These are phyloP conservation scores for Triticum dicoccoides DNA, from an alignment of 176 grass and related monocot genomes.

Conservation along the genomic window DNA sequence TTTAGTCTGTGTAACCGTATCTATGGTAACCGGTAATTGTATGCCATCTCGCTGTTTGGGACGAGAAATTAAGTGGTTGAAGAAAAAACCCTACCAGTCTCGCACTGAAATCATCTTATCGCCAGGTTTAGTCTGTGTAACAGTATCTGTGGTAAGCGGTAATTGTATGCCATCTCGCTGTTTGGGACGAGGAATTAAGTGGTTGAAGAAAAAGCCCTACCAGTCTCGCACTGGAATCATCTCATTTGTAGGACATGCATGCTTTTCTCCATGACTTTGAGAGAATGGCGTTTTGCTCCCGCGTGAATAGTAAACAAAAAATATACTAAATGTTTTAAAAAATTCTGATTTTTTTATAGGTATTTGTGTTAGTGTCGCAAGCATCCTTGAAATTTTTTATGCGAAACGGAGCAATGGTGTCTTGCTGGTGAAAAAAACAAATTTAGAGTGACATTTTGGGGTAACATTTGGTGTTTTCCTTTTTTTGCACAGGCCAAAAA, in stretches of 20 bases:
- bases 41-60: slow-evolving; percentile 26
- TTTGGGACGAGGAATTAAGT: slow-evolving; percentile 35
- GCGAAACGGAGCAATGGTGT: too few relatives aligned
- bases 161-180: slow-evolving; percentile 19
- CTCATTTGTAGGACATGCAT: background rate
- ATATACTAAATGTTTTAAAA: too few relatives aligned
- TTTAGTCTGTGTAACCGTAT: slow-evolving; percentile 23
- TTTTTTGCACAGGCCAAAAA: too few relatives aligned
- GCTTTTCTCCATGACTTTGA: background rate
- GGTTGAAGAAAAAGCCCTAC: background rate
- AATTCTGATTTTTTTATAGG: too few relatives aligned
- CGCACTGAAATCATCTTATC: slow-evolving; percentile 9
- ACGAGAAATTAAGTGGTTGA: slow-evolving; percentile 23
- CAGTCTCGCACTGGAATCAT: background rate
- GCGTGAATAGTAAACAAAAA: too few relatives aligned
- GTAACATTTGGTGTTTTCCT: too few relatives aligned
- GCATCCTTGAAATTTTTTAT: too few relatives aligned
- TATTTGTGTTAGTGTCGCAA: too few relatives aligned
- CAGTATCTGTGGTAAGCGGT: slow-evolving; percentile 12
- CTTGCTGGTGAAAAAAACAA: too few relatives aligned
- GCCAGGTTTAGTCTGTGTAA: slow-evolving; percentile 20
- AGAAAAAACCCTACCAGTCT: background rate
- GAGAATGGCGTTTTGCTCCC: too few relatives aligned
- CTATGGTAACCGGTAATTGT: slow-evolving; percentile 23
- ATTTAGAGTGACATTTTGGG: too few relatives aligned